A percentile compares a stretch with the other conserved stretches of the same genome.
phyloP scores from a whole-genome alignment of 148 eudicot genomes.

The Euryodendron excelsum region DNA sequence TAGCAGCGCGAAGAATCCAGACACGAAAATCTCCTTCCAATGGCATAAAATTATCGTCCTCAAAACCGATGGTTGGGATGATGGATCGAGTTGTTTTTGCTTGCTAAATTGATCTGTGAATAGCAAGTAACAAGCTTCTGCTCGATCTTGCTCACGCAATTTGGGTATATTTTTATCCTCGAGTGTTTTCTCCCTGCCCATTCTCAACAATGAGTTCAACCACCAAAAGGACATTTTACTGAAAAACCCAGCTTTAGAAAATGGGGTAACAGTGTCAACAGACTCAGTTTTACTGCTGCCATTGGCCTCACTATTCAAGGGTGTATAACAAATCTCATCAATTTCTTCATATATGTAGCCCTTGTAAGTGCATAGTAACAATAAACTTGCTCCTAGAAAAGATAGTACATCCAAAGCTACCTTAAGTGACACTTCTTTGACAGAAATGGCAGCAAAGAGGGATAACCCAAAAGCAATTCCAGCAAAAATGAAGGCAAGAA shows the following conservation, averaged over 20 bases:
- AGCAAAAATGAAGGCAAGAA: constrained; percentile 42
- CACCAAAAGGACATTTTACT: constrained; percentile 84
- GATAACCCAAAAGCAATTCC: constrained; percentile 42
- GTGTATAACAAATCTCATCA: constrained; percentile 41
- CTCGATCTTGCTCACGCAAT: constrained; percentile 54
- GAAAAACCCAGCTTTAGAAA: constrained; percentile 56
- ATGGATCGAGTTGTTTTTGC: constrained; percentile 35
- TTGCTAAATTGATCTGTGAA: constrained; percentile 43
- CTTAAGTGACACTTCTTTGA: constrained; percentile 41
- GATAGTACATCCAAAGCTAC: constrained; percentile 49
- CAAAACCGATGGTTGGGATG: constrained; percentile 54
- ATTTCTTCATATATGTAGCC: constrained; percentile 38
- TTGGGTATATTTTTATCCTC: constrained; percentile 66
- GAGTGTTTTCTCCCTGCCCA: constrained; percentile 61
- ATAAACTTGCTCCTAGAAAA: constrained; percentile 61
- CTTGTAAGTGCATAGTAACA: constrained; percentile 63
- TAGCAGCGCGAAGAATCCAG: constrained; percentile 75
- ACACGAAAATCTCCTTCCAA: constrained; percentile 58
- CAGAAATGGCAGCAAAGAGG: constrained; percentile 26
- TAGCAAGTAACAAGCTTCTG: constrained; percentile 54
- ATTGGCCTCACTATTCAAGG: constrained; percentile 41
- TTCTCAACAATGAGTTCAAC: constrained; percentile 76
- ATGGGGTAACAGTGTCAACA: constrained; percentile 38
- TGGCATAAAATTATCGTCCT: constrained; percentile 62
- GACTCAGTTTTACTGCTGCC: constrained; percentile 30